A percentile compares a stretch with the other conserved stretches of the same genome.
phyloP scores from a whole-genome alignment of 2,329 filamentous ascomycete species.

The Diplodia seriata region DNA sequence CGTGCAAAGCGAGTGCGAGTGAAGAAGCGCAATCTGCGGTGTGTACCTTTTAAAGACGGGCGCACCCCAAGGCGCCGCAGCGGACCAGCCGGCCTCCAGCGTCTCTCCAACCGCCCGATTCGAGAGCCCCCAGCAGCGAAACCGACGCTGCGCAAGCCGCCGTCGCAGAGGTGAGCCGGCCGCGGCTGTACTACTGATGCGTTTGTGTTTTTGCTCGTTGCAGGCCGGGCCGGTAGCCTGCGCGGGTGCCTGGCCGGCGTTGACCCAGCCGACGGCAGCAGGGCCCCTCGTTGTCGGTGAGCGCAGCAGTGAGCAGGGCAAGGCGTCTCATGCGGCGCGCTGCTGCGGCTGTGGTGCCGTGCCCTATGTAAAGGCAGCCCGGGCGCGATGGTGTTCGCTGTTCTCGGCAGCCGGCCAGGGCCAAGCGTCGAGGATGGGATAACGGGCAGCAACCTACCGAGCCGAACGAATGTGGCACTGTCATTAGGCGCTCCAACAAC shows the following conservation, averaged over 20 bases:
- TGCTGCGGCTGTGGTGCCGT: not conserved
- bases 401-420: constrained; percentile 30
- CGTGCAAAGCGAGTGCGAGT: constrained; percentile 23
- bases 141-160: not conserved
- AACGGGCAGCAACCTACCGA: constrained; percentile 26
- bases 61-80: constrained; percentile 14
- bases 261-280: not conserved
- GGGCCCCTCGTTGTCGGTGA: constrained; percentile 6
- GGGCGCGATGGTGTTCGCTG: not conserved
- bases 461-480: constrained; percentile 26
- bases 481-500: constrained; percentile 26
- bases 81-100: constrained; percentile 11
- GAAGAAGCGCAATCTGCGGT: constrained; percentile 20
- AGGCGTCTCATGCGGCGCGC: not conserved
- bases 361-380: not conserved
- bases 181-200: constrained; percentile 10
- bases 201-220: not conserved
- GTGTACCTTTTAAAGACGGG: constrained; percentile 22
- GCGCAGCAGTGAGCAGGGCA: constrained; percentile 7
- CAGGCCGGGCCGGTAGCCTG: constrained; percentile 15
- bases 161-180: constrained; percentile 3
- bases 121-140: not conserved
- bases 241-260: constrained; percentile 13
- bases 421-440: constrained; percentile 30
- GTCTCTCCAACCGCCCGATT: constrained; percentile 16